These are phyloP conservation scores for Escovopsis sp. DNA, from an alignment of 2,329 filamentous ascomycete species.

Conservation along the genomic window DNA sequence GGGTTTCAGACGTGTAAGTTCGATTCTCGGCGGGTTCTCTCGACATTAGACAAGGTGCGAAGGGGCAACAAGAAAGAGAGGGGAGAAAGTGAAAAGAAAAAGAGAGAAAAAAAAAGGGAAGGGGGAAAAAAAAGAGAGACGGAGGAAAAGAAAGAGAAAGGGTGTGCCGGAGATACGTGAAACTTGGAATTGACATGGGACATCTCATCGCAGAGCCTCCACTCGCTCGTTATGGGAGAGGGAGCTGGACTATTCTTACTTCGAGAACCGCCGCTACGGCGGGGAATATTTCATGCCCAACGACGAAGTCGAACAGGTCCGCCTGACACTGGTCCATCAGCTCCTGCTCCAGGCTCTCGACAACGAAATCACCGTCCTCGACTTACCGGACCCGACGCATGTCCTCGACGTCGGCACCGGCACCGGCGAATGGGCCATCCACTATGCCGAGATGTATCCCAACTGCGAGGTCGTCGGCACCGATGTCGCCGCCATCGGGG, in stretches of 20 bases:
- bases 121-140: too few relatives aligned
- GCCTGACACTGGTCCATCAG: conserved; percentile 46
- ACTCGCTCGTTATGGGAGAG: conserved; percentile 34
- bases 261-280: conserved; percentile 50
- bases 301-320: conserved; percentile 49
- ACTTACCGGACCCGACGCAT: conserved; percentile 23
- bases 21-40: too few relatives aligned
- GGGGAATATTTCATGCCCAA: conserved; percentile 51
- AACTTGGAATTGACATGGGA: conserved; percentile 1
- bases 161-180: too few relatives aligned
- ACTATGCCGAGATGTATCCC: conserved; percentile 38
- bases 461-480: conserved; percentile 42
- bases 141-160: too few relatives aligned
- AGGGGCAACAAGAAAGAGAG: too few relatives aligned
- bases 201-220: conserved; percentile 18
- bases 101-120: too few relatives aligned
- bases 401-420: conserved; percentile 46
- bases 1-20: conserved; percentile 26
- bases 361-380: conserved; percentile 29
- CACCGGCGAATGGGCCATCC: conserved; percentile 36
- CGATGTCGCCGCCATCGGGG: conserved; percentile 42
- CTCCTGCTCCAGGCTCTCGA: conserved; percentile 40
- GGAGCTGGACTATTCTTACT: conserved; percentile 41
- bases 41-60: too few relatives aligned
- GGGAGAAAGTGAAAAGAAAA: too few relatives aligned